Evolutionary conservation across 2,329 filamentous ascomycete species (phyloP).

Genomic region (Graphiopsis chlorocephala): DNA sequence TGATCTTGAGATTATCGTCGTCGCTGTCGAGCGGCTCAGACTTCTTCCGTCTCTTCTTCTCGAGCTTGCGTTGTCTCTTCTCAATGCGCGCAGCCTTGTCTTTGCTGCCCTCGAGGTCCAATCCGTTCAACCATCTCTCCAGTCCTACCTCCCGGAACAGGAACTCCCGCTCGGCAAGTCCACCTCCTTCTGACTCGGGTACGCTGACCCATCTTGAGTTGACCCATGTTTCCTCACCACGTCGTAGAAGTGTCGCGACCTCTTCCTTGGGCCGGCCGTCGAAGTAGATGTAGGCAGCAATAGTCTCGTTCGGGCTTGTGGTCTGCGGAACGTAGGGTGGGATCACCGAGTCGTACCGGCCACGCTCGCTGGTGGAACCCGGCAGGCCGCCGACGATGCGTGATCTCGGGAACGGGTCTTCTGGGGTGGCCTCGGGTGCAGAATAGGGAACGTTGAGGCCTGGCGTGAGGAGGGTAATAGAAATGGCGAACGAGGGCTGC

Average conservation of each 20-base stretch:
- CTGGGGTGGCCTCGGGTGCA: slow-evolving; percentile 72
- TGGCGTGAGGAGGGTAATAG: slow-evolving; percentile 89
- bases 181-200: slow-evolving; percentile 84
- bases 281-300: slow-evolving; percentile 98
- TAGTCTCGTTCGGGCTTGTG: slow-evolving; percentile 89
- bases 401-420: slow-evolving; percentile 76
- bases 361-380: slow-evolving; percentile 51
- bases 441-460: slow-evolving; percentile 90
- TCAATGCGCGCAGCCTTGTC: slow-evolving; percentile 80
- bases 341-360: slow-evolving; percentile 58
- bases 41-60: slow-evolving; percentile 75
- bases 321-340: slow-evolving; percentile 90
- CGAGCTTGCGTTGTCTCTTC: slow-evolving; percentile 57
- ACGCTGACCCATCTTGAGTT: slow-evolving; percentile 98
- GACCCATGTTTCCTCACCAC: slow-evolving; percentile 98
- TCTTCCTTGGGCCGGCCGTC: slow-evolving; percentile 94
- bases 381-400: slow-evolving; percentile 74
- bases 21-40: slow-evolving; percentile 55
- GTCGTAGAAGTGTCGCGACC: slow-evolving; percentile 85
- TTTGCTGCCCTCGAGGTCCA: slow-evolving; percentile 76
- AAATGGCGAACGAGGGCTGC: slow-evolving; percentile 95
- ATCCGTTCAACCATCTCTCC: slow-evolving; percentile 92
- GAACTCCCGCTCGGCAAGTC: slow-evolving; percentile 93
- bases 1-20: slow-evolving; percentile 47
- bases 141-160: slow-evolving; percentile 94